A percentile compares a stretch with the other conserved stretches of the same genome.
These are phyloP conservation scores for Yarrowia sp. DNA, from an alignment of 805 yeast species.

Conservation along the genomic window DNA sequence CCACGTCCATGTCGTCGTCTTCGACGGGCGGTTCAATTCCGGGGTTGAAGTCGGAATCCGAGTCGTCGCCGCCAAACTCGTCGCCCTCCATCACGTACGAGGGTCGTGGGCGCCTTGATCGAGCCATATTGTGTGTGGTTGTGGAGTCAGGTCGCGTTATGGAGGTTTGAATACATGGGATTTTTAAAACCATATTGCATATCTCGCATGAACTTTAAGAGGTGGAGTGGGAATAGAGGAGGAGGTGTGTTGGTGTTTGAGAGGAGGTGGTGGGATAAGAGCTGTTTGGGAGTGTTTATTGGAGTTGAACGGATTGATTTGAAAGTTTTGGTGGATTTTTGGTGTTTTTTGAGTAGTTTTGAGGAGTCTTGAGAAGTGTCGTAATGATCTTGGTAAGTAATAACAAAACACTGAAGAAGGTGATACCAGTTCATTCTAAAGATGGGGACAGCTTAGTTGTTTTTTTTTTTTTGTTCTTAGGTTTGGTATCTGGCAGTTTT, in stretches of 20 bases:
- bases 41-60: conserved; percentile 36
- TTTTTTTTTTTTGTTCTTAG: too few species aligned
- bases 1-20: conserved; percentile 30
- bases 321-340: too few species aligned
- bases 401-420: too few species aligned
- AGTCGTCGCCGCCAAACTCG: conserved; percentile 19
- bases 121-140: conserved; percentile 21
- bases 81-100: conserved; percentile 35
- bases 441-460: too few species aligned
- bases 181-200: conserved; percentile 14
- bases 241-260: too few species aligned
- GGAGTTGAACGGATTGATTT: too few species aligned
- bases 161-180: not conserved
- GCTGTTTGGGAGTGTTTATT: not conserved
- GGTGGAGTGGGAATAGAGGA: not conserved
- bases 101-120: conserved; percentile 22
- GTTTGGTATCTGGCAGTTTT: too few species aligned
- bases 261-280: not conserved
- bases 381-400: too few species aligned
- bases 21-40: conserved; percentile 15
- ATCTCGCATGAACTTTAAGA: conserved; percentile 9
- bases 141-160: not conserved
- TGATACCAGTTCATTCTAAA: too few species aligned
- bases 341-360: too few species aligned
- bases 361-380: too few species aligned